A percentile compares a stretch with the other conserved stretches of the same genome.
These are phyloP conservation scores for Aureobasidium leucospermi DNA, from an alignment of 2,329 filamentous ascomycete species.

Conservation along the genomic window DNA sequence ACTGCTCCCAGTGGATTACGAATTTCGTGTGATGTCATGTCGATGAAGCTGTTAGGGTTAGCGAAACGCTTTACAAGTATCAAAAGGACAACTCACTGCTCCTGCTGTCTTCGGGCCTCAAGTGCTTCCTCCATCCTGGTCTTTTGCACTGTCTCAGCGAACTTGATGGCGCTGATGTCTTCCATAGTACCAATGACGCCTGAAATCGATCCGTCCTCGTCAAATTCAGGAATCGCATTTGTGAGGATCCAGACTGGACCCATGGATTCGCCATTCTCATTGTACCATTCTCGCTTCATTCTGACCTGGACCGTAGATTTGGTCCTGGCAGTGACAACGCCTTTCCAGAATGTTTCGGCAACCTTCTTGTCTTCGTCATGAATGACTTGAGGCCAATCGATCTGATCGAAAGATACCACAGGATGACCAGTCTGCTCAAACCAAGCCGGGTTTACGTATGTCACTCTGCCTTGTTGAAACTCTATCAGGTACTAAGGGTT, in stretches of 20 bases:
- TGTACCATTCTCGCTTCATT: background rate
- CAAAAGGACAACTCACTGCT: slow-evolving; percentile 17
- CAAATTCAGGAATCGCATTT: background rate
- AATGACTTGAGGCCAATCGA: background rate
- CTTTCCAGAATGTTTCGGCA: background rate
- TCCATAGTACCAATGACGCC: background rate
- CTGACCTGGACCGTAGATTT: background rate
- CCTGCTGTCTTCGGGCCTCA: slow-evolving; percentile 29
- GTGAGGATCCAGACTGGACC: background rate
- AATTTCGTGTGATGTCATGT: slow-evolving; percentile 17
- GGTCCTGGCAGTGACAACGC: background rate
- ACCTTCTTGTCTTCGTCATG: background rate
- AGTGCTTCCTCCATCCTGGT: slow-evolving; percentile 28
- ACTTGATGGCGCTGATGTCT: slow-evolving; percentile 28
- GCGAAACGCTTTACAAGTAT: background rate
- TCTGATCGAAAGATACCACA: background rate
- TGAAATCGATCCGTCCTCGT: background rate
- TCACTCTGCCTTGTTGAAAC: no score
- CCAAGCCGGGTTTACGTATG: slow-evolving; percentile 11
- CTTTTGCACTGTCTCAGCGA: slow-evolving; percentile 23
- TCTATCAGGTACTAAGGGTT: no score
- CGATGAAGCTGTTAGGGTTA: slow-evolving; percentile 5
- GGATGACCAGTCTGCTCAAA: slow-evolving; percentile 1
- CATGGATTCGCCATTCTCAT: background rate
- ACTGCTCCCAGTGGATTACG: slow-evolving; percentile 23